phyloP scores from a whole-genome alignment of 108 stramenopile species.

The Cyclotella kingstonii region DNA sequence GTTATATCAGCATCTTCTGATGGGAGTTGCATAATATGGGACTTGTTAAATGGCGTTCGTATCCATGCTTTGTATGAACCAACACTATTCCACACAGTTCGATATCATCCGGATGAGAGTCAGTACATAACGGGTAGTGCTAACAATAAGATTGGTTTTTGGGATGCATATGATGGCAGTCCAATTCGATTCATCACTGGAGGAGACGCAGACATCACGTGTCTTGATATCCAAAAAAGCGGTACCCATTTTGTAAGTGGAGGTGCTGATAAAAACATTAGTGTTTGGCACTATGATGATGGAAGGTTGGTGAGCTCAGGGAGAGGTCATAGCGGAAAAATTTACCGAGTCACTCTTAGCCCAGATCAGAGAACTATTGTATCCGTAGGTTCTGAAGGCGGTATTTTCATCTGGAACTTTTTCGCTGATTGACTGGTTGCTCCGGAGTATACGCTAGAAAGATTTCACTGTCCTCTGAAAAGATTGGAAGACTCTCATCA shows the following conservation, averaged over 20 bases:
- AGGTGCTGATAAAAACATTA: constrained; percentile 74
- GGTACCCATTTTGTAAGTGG: constrained; percentile 77
- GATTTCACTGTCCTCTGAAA: too few species aligned
- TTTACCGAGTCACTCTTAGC: constrained; percentile 56
- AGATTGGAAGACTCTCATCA: too few species aligned
- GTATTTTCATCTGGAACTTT: constrained; percentile 78
- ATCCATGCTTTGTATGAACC: constrained; percentile 80
- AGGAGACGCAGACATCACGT: constrained; percentile 72
- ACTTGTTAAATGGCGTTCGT: constrained; percentile 67
- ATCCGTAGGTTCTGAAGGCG: constrained; percentile 80
- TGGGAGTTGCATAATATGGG: constrained; percentile 90
- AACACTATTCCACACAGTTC: constrained; percentile 68
- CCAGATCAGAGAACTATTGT: constrained; percentile 71
- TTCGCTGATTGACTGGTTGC: constrained; percentile 4
- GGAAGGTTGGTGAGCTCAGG: constrained; percentile 61
- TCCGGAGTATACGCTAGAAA: too few species aligned
- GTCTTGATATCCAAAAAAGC: constrained; percentile 65
- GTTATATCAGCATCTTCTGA: constrained; percentile 80
- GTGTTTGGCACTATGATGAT: constrained; percentile 87
- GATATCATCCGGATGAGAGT: constrained; percentile 87
- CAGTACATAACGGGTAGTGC: constrained; percentile 84
- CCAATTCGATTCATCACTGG: constrained; percentile 81
- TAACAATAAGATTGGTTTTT: constrained; percentile 86
- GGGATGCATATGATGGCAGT: constrained; percentile 83
- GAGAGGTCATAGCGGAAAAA: constrained; percentile 71